A percentile compares a stretch with the other conserved stretches of the same genome.
Conservation (phyloP, 129 eudicot species). For the Helianthus tuberosus region DNA sequence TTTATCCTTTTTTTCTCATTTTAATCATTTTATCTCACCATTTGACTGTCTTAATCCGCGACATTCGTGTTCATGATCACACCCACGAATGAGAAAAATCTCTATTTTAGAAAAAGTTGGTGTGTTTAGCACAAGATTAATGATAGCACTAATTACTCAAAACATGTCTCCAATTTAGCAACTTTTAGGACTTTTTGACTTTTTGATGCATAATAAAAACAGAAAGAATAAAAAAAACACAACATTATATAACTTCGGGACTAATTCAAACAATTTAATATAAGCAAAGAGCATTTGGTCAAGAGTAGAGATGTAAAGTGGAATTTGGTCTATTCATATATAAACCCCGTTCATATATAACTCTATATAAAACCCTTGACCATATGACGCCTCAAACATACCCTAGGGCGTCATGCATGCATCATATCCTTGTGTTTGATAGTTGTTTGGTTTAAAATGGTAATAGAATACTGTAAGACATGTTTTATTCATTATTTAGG, state of each 20-base stretch:
- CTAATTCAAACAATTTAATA: conserved; percentile 18
- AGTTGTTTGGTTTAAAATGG: not conserved
- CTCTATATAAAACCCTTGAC: conserved; percentile 18
- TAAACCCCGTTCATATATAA: conserved; percentile 15
- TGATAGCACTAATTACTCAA: not conserved
- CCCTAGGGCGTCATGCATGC: conserved; percentile 28
- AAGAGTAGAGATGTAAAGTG: conserved; percentile 31
- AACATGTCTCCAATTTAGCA: conserved; percentile 17
- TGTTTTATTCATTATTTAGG: no score
- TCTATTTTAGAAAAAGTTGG: not conserved
- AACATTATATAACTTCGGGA: conserved; percentile 21
- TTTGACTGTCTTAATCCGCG: no score
- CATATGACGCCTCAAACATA: conserved; percentile 18
- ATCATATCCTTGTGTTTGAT: conserved; percentile 8
- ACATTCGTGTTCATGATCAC: no score
- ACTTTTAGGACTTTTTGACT: not conserved
- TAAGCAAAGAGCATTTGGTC: conserved; percentile 10
- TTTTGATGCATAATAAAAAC: not conserved
- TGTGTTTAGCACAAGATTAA: not conserved
- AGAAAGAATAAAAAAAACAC: not conserved
- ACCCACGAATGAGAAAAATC: not conserved
- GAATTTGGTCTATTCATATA: conserved; percentile 16
- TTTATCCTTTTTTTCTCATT: no score
- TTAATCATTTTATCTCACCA: no score
- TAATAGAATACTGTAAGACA: not conserved